Evolutionary conservation across 345 rosid species (phyloP).

Genomic region (Durio zibethinus): DNA sequence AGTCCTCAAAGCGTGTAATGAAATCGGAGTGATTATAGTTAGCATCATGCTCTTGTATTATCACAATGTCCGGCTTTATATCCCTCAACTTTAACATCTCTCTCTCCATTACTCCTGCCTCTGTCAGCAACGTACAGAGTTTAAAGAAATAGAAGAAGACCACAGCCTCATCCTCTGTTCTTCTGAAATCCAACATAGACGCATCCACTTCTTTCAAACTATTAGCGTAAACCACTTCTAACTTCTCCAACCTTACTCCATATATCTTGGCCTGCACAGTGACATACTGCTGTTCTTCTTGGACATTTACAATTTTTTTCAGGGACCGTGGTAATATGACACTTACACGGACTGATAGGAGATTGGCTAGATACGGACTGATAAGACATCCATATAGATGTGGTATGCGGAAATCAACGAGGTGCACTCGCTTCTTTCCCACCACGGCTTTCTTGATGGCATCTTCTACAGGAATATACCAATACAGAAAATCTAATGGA

Average conservation of each 20-base stretch:
- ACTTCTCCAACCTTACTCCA: fast-evolving
- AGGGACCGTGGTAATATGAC: background rate
- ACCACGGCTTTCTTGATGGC: background rate
- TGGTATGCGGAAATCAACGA: background rate
- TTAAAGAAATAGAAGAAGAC: background rate
- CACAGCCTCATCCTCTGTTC: background rate
- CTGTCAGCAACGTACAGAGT: background rate
- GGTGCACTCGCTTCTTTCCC: background rate
- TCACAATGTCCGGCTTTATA: background rate
- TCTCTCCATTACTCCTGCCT: background rate
- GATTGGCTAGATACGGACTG: fast-evolving
- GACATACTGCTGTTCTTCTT: background rate
- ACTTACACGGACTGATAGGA: background rate
- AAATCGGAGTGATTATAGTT: background rate
- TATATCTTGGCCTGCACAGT: fast-evolving
- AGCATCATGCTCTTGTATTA: background rate
- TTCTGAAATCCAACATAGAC: background rate
- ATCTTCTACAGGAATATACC: background rate
- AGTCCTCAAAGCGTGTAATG: background rate
- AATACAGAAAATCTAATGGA: too few species aligned
- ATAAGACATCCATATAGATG: fast-evolving
- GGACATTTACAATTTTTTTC: background rate
- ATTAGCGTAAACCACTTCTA: background rate
- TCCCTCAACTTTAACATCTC: background rate
- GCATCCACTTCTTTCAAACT: background rate